Percentiles rank a stretch among this genome's conserved stretches.
phyloP scores from a whole-genome alignment of 2,329 filamentous ascomycete species.

The Dactylonectria macrodidyma region DNA sequence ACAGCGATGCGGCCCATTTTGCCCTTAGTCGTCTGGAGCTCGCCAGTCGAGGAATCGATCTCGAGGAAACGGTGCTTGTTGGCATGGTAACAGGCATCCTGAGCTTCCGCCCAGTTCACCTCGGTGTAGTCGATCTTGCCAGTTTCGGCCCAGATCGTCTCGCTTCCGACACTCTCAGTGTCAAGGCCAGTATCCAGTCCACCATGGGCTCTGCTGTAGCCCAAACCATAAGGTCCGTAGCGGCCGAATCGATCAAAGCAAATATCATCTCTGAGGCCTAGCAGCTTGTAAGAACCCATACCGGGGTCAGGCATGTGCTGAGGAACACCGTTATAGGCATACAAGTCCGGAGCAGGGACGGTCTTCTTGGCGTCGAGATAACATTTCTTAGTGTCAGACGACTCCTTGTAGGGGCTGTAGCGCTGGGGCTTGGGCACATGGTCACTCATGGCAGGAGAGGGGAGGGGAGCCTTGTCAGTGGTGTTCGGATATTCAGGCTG shows the following conservation, averaged over 20 bases:
- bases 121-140: slow-evolving; percentile 70
- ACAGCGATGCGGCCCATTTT: slow-evolving; percentile 78
- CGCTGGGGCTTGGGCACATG: slow-evolving; percentile 61
- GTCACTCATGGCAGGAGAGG: slow-evolving; percentile 51
- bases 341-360: slow-evolving; percentile 73
- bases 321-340: slow-evolving; percentile 79
- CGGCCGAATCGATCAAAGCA: slow-evolving; percentile 92
- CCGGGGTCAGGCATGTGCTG: slow-evolving; percentile 83
- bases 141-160: slow-evolving; percentile 69
- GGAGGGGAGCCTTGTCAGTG: slow-evolving; percentile 52
- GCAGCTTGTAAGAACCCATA: slow-evolving; percentile 81
- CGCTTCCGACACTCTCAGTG: slow-evolving; percentile 77
- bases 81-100: slow-evolving; percentile 66
- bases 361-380: slow-evolving; percentile 74
- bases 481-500: slow-evolving; percentile 80
- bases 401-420: slow-evolving; percentile 80
- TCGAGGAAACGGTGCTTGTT: slow-evolving; percentile 75
- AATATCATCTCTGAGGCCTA: slow-evolving; percentile 82
- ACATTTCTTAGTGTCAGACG: slow-evolving; percentile 70
- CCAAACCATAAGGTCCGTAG: slow-evolving; percentile 87
- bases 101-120: slow-evolving; percentile 70
- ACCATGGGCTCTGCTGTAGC: slow-evolving; percentile 82
- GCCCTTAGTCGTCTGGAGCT: slow-evolving; percentile 47
- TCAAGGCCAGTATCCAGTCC: slow-evolving; percentile 81
- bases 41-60: slow-evolving; percentile 56